Evolutionary conservation across 306 rosid genomes (phyloP).

Genomic region (Phaseolus lunatus): DNA sequence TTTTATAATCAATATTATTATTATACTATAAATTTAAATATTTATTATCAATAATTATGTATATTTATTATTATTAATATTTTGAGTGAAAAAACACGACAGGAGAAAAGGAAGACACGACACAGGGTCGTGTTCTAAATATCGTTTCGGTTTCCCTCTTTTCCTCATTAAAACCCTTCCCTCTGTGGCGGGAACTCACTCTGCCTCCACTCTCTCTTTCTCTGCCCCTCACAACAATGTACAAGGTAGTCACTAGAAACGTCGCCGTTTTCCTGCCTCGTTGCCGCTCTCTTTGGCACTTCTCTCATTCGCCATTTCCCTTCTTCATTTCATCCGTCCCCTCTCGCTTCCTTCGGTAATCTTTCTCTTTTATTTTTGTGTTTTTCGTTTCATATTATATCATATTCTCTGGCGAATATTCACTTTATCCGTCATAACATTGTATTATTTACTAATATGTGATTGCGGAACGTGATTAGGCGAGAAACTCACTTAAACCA

Average conservation of each 20-base stretch:
- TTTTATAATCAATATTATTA: too few species aligned
- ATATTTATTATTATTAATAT: too few species aligned
- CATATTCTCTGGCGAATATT: not conserved
- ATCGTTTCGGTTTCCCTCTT: not conserved
- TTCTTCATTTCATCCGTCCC: constrained; percentile 52
- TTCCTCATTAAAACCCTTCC: not conserved
- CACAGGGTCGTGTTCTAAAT: not conserved
- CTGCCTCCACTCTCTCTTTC: not conserved
- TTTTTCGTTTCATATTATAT: not conserved
- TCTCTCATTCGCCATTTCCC: constrained; percentile 49
- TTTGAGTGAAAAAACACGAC: too few species aligned
- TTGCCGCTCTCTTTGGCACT: constrained; percentile 61
- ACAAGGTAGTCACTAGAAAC: constrained; percentile 64
- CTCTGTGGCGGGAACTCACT: constrained; percentile 16
- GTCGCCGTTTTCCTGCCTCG: constrained; percentile 60
- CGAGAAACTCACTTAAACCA: too few species aligned
- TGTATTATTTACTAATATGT: too few species aligned
- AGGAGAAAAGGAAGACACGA: not conserved
- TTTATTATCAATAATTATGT: too few species aligned
- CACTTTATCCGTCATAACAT: not conserved
- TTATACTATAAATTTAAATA: too few species aligned
- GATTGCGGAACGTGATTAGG: too few species aligned
- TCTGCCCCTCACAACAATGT: constrained; percentile 45
- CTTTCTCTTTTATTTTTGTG: not conserved
- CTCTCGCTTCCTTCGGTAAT: constrained; percentile 61